Base-by-base conservation (phyloP, 441 rosid species). In the Euphorbia celastroides region DNA sequence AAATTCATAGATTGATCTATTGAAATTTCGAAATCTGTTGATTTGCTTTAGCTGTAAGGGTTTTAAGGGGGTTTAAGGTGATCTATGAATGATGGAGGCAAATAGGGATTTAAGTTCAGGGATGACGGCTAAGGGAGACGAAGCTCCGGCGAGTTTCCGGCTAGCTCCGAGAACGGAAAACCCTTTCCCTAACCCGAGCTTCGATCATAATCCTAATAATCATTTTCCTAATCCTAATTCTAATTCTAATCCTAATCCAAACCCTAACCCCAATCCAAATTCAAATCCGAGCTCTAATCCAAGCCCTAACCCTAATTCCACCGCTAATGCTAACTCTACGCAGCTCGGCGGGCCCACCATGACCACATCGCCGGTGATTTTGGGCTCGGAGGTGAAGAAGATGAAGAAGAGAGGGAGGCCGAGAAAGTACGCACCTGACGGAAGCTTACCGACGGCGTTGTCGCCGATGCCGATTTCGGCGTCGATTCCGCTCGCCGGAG, bases 391-490 rank as follows among this genome's bases (percentile, higher is more conserved):
- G 14, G 81, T 66, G 62, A 93, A 88, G 87, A 93, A 93, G 62
- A 93, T 87, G 87, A 93, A 93, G 87, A 88, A 82, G 82, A 84
- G 98, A 54, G 97, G 96, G 25, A 83, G 96, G 65, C 96, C 97
- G 27, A 82, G 93, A 79, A 90, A 93, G 80, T 86, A 87, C 42
- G 92, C 86, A 28, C 86, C 88, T 0, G 93, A 89, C 54, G 97
- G 95, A 5, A 46, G 78, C 19, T 68, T 81, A 13, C 70, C 71
- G 9, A 54, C 67, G 72, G 78, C 92, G 64, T 75, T 85, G 77
- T 89, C 92, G 2, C 95, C 95, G 6, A 78, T 76, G 81, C 94
- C 90, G 7, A 77, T 92, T 61, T 90, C 97, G 2, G 74, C 93
- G 10, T 82, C 93, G 0, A 75, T 91, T 64, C 99, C 97, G 4